Evolutionary conservation across 2,329 filamentous ascomycete genomes (phyloP).

Genomic region (Alternaria sp.): DNA sequence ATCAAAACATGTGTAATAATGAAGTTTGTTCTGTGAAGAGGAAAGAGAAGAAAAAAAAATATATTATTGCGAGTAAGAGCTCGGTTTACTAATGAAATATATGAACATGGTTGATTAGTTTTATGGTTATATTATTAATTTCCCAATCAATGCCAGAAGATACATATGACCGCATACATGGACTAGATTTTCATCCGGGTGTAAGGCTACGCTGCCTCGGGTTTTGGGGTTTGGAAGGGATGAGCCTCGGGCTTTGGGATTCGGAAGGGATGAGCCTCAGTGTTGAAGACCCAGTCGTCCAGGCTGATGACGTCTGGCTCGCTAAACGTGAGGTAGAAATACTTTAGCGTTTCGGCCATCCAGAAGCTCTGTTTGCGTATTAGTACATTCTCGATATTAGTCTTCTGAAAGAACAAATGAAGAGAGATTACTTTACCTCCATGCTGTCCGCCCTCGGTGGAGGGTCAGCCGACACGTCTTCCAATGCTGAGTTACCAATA

Average conservation of each 20-base stretch:
- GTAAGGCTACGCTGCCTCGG: constrained; percentile 4
- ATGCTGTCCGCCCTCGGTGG: constrained; percentile 55
- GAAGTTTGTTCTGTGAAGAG: not conserved
- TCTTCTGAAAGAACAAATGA: not conserved
- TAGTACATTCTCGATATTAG: constrained; percentile 10
- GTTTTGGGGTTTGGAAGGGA: constrained; percentile 51
- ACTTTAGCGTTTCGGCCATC: constrained; percentile 61
- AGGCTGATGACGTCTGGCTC: constrained; percentile 55
- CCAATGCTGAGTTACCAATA: constrained; percentile 57
- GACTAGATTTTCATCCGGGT: not conserved
- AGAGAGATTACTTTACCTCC: constrained; percentile 47
- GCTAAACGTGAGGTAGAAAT: constrained; percentile 59
- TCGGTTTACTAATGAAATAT: not conserved
- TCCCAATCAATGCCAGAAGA: not conserved
- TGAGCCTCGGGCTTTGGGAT: constrained; percentile 55
- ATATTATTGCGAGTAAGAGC: not conserved
- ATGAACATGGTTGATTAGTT: not conserved
- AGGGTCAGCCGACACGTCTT: constrained; percentile 53
- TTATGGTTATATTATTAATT: not conserved
- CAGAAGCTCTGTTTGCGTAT: constrained; percentile 54
- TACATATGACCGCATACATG: not conserved
- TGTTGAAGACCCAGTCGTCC: constrained; percentile 59
- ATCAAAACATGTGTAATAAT: not conserved
- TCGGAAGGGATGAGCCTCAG: constrained; percentile 59
- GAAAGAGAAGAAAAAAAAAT: too few species aligned